Evolutionary conservation across 2,329 filamentous ascomycete genomes (phyloP).

Genomic region (Aspergillus bombycis): DNA sequence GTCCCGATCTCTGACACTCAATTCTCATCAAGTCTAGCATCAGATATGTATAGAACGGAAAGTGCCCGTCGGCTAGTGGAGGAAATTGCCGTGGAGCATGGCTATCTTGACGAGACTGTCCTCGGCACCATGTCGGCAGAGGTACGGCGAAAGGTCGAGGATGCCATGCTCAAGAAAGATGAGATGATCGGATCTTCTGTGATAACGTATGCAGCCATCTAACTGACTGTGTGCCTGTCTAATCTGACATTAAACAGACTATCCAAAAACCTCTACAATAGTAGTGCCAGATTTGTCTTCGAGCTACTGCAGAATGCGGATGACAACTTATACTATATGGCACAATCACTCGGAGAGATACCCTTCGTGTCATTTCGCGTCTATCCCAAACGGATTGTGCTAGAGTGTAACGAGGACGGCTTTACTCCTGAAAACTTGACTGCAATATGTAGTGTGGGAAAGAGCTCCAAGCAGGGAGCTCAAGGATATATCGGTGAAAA

Average conservation of each 20-base stretch:
- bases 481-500: constrained; percentile 38
- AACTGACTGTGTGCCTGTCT: not conserved
- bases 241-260: constrained; percentile 11
- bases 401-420: constrained; percentile 52
- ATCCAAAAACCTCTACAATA: constrained; percentile 25
- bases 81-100: constrained; percentile 10
- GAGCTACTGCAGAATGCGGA: constrained; percentile 50
- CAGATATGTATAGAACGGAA: not conserved
- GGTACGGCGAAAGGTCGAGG: constrained; percentile 9
- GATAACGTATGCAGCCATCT: constrained; percentile 10
- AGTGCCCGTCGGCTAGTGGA: constrained; percentile 13
- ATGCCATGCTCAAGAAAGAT: constrained; percentile 15
- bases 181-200: constrained; percentile 17
- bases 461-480: constrained; percentile 37
- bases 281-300: constrained; percentile 30
- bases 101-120: constrained; percentile 10
- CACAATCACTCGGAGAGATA: constrained; percentile 1
- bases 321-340: constrained; percentile 38
- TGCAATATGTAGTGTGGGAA: constrained; percentile 44
- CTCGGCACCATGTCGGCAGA: constrained; percentile 6
- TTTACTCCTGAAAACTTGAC: constrained; percentile 40
- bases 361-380: constrained; percentile 28
- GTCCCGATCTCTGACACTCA: not conserved
- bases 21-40: not conserved
- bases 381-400: constrained; percentile 35